These are phyloP conservation scores for Austroboletus niveus DNA, from an alignment of 1,284 basidiomycete genomes.

Conservation along the genomic window DNA sequence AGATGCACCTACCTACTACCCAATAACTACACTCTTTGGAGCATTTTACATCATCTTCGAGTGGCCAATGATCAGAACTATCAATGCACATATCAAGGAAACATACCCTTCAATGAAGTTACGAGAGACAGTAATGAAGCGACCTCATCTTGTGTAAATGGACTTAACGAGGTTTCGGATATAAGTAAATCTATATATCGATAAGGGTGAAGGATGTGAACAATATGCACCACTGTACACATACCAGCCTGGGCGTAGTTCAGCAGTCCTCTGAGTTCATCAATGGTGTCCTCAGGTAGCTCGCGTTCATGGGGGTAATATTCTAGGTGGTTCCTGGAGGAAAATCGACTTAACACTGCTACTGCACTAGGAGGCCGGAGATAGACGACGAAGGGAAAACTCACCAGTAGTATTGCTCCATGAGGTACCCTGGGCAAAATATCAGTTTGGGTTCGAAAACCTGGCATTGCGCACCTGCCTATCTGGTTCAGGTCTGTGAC, in stretches of 20 bases:
- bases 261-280: constrained; percentile 11
- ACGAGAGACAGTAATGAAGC: constrained; percentile 10
- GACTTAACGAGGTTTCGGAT: constrained; percentile 18
- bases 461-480: not conserved
- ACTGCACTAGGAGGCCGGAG: too few relatives aligned
- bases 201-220: not conserved
- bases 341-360: not conserved
- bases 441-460: constrained; percentile 3
- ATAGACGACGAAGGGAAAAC: not conserved
- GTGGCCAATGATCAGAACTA: too few relatives aligned
- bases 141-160: constrained; percentile 16
- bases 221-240: too few relatives aligned
- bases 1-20: constrained; percentile 11
- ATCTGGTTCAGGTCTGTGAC: not conserved
- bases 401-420: constrained; percentile 17
- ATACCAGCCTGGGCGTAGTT: constrained; percentile 10
- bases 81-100: not conserved
- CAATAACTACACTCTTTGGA: constrained; percentile 13
- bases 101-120: constrained; percentile 1
- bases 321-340: not conserved
- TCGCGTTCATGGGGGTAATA: not conserved
- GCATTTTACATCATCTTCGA: constrained; percentile 5
- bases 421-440: constrained; percentile 8
- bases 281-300: not conserved
- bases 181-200: constrained; percentile 16